phyloP scores from a whole-genome alignment of 495 filamentous ascomycete species.

The Penicillium alfredii region DNA sequence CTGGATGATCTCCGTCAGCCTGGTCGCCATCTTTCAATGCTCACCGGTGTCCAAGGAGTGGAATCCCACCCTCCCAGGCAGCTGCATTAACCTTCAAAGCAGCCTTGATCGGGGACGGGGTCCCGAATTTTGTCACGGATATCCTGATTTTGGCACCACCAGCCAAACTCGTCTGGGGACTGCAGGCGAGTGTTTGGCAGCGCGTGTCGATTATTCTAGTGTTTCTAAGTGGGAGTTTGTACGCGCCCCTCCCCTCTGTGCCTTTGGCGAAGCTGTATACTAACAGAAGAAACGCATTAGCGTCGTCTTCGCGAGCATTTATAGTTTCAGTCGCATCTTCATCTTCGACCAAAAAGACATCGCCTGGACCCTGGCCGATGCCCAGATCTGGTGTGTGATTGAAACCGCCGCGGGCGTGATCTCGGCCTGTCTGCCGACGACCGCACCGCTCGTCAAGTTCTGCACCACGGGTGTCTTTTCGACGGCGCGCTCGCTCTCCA shows the following conservation, averaged over 20 bases:
- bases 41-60: conserved; percentile 37
- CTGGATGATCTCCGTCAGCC: conserved; percentile 39
- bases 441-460: conserved; percentile 8
- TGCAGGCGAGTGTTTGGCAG: conserved; percentile 20
- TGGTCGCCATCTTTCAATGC: conserved; percentile 43
- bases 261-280: background rate
- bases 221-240: conserved; percentile 16
- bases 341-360: conserved; percentile 7
- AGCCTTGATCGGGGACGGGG: conserved; percentile 42
- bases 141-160: conserved; percentile 43
- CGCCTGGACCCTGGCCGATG: conserved; percentile 15
- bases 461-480: conserved; percentile 4
- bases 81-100: conserved; percentile 40
- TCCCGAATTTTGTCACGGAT: conserved; percentile 44
- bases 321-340: conserved; percentile 17
- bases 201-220: conserved; percentile 11
- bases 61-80: conserved; percentile 26
- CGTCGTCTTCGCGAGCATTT: conserved; percentile 14
- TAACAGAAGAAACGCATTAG: background rate
- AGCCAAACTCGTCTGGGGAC: conserved; percentile 34
- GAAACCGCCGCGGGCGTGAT: conserved; percentile 16
- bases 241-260: background rate
- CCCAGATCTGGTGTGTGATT: conserved; percentile 20
- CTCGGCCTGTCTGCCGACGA: conserved; percentile 19
- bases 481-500: background rate